A percentile compares a stretch with the other conserved stretches of the same genome.
Conservation (phyloP, 2,329 filamentous ascomycete genomes). For the Stenocarpella maydis region DNA sequence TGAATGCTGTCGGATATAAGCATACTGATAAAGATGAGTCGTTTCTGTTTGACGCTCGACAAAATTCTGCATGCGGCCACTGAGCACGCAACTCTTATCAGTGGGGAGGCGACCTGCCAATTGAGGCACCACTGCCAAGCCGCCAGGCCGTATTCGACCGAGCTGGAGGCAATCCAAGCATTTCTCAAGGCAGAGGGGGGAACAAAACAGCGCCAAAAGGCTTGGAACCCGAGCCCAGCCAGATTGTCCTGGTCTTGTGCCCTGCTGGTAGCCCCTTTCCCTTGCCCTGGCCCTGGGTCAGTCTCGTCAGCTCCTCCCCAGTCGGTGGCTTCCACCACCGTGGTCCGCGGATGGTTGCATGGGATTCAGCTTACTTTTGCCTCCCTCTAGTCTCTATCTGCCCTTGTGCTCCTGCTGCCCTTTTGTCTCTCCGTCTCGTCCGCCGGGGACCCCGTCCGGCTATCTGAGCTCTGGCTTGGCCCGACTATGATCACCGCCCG, state of each 20-base stretch:
- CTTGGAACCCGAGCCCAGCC: constrained; percentile 6
- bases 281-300: not conserved
- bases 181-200: constrained; percentile 3
- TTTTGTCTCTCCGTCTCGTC: not conserved
- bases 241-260: not conserved
- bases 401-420: not conserved
- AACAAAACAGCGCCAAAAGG: not conserved
- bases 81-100: constrained; percentile 29
- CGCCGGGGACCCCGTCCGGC: not conserved
- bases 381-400: not conserved
- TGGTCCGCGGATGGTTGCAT: constrained; percentile 8
- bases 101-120: constrained; percentile 26
- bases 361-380: not conserved
- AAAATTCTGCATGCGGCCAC: constrained; percentile 19
- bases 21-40: constrained; percentile 24
- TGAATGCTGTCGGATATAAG: not conserved
- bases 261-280: not conserved
- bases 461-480: not conserved
- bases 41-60: not conserved
- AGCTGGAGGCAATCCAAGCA: not conserved
- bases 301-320: not conserved
- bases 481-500: not conserved
- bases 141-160: not conserved
- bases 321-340: not conserved
- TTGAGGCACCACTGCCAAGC: constrained; percentile 26